A percentile compares a stretch with the other conserved stretches of the same genome.
Conservation (phyloP, 352 stramenopile genomes). For the Globisporangium echinulatum region DNA sequence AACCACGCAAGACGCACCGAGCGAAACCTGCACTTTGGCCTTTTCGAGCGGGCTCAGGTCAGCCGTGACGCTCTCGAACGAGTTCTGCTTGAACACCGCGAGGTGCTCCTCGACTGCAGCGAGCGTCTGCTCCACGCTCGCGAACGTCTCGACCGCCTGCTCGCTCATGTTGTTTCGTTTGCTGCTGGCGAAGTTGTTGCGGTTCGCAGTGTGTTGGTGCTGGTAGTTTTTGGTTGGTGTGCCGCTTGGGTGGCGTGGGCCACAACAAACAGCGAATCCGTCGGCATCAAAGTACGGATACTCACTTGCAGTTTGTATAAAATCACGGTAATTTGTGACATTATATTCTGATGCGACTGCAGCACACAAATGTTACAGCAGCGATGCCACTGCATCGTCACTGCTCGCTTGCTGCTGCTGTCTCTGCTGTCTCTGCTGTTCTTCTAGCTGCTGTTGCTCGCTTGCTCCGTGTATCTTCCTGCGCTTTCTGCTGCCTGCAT, state of each 20-base stretch:
- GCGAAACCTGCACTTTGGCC: conserved; percentile 77
- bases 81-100: conserved; percentile 41
- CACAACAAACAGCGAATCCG: neutral
- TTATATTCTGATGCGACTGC: too few relatives aligned
- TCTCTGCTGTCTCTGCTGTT: neutral
- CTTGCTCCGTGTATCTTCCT: conserved; percentile 14
- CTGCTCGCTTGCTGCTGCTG: too few relatives aligned
- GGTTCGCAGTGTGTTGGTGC: neutral
- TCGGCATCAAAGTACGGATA: neutral
- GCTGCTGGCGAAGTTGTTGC: too few relatives aligned
- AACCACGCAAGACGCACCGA: conserved; percentile 35
- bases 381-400: too few relatives aligned
- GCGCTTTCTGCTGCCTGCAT: conserved; percentile 24
- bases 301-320: neutral
- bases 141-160: conserved; percentile 53
- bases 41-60: conserved; percentile 64
- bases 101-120: conserved; percentile 70
- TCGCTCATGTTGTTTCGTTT: conserved; percentile 35
- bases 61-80: conserved; percentile 50
- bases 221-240: conserved; percentile 14
- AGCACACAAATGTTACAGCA: too few relatives aligned
- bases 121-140: conserved; percentile 74
- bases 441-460: conserved; percentile 6
- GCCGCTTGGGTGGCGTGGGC: neutral
- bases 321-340: too few relatives aligned